Evolutionary conservation across 1,284 basidiomycete genomes (phyloP), one percentile per base, ranked within the genome.

Genomic region (Peniophora sp.): DNA sequence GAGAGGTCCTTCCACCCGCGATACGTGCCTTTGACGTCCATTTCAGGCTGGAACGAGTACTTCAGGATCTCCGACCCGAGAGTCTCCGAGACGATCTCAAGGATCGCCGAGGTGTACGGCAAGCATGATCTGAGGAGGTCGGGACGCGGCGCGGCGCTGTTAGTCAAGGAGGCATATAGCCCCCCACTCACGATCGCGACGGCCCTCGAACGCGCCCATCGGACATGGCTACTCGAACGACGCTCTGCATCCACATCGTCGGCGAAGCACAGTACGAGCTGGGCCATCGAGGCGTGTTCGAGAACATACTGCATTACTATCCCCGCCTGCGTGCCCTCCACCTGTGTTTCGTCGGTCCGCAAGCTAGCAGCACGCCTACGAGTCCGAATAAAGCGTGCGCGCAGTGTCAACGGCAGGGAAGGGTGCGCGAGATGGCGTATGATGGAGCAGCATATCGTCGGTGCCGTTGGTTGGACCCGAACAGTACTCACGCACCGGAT

Each of bases 201-300:
- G 5, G 56, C 52, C 14, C 42, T 55, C 24, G 56, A 55, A 34
- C 20, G 45, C 9, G 20, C 20, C 6, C n/a, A 41, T 24, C 47
- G 6, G 49, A 54, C 45, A 48, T 55, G 3, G 20, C 34, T 18
- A 47, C 36, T 24, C 52, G 52, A n/a, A 46, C 37, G 3, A 39
- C 42, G 15, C 49, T 57, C 1, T 48, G 48, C 24, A 52, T 57
- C 34, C 56, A 57, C 49, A 41, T 57, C 20, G 52, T 57, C 12
- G 56, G 41, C 10, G 52, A 52, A 1, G 48, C 32, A 6, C 2
- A 0, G 3, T 51, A 35, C 11, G 56, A 57, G 24, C 8, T 47
- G 1, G 0, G 3, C 12, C n/a, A 14, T 3, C 24, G 36, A n/a
- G 51, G 15, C 1, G 54, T 57, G 49, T 48, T 52, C 42, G 56